Conservation (phyloP, 1,139 yeast species). For the Ogataea hybrid region DNA sequence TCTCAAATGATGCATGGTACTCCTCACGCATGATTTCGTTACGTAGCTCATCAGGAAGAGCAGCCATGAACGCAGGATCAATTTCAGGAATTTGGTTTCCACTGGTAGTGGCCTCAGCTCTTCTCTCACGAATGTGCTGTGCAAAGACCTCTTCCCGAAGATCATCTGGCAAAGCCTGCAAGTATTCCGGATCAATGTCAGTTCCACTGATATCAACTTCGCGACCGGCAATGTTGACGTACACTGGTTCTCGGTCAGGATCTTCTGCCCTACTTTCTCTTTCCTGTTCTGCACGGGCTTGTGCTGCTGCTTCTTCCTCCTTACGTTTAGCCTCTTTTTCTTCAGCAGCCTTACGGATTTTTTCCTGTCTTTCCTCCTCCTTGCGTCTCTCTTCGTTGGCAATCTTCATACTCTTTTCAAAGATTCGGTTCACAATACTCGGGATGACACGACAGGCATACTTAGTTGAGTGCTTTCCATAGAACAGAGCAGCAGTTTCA, state of each 20-base stretch:
- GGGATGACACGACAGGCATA: constrained; percentile 47
- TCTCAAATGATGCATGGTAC: constrained; percentile 40
- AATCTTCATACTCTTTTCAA: constrained; percentile 45
- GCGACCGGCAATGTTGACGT: constrained; percentile 73
- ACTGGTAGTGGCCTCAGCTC: constrained; percentile 50
- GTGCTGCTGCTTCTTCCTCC: constrained; percentile 27
- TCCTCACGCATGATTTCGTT: constrained; percentile 75
- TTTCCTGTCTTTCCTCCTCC: constrained; percentile 37
- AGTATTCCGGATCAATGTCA: constrained; percentile 88
- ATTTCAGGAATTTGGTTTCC: constrained; percentile 55
- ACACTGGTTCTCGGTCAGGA: constrained; percentile 62
- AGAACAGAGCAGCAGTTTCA: constrained; percentile 53
- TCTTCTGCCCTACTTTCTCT: constrained; percentile 30
- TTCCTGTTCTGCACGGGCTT: constrained; percentile 30
- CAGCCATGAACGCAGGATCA: constrained; percentile 79
- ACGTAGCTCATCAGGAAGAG: constrained; percentile 73
- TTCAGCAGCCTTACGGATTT: constrained; percentile 33
- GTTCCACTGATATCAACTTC: constrained; percentile 79
- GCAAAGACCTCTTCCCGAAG: constrained; percentile 92
- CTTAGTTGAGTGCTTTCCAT: constrained; percentile 38
- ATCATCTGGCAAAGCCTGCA: constrained; percentile 88
- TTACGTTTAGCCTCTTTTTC: constrained; percentile 30
- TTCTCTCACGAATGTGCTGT: constrained; percentile 71
- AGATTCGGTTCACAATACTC: constrained; percentile 50
- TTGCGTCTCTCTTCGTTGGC: constrained; percentile 36